Base-by-base conservation (phyloP, 441 rosid species). In the Syzygium syzygioides region DNA sequence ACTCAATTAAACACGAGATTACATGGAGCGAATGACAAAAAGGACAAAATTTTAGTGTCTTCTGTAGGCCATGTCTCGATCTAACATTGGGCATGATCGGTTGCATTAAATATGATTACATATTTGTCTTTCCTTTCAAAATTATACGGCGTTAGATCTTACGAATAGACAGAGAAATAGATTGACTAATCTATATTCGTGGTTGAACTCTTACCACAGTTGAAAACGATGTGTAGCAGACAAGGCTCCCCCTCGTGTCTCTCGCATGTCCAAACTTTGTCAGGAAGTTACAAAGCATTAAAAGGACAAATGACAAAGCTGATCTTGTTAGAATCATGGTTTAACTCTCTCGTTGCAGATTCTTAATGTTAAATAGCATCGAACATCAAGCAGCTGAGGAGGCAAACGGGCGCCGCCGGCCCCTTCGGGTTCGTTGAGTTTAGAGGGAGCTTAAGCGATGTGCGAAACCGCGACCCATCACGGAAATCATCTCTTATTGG, bases 1-100 rank as follows among this genome's bases (percentile, higher is more conserved):
- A 37, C 50, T 20, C 50, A 12, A 20, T 20, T 37, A 12, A 71
- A 0, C n/a, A 4, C 15, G n/a, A 25, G 0, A 10, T 23, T n/a
- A 5, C 17, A 68, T 23, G 1, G 3, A 76, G 83, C 12, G 52
- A 37, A 41, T 17, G 52, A 37, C 83, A 37, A 37, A 23, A 41
- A 25, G 0, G 17, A 20, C 8, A 9, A 23, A 11, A 23, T 17
- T 10, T 71, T 20, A 37, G 17, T 37, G 52, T 26, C 83, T 37
- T 23, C 7, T 12, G 11, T 2, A 20, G n/a, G 50, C 50, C 52
- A 20, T 20, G 83, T 76, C n/a, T 76, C 17, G 20, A 41, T 37
- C 83, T 4, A 45, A 45, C 48, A 23, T 23, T 12, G 23, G 52
- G 48, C 28, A 3, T 3, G n/a, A 14, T 76, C 45, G 80, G 28